Evolutionary conservation across 2,329 filamentous ascomycete species (phyloP).

Genomic region (Aspergillaceae sp.): DNA sequence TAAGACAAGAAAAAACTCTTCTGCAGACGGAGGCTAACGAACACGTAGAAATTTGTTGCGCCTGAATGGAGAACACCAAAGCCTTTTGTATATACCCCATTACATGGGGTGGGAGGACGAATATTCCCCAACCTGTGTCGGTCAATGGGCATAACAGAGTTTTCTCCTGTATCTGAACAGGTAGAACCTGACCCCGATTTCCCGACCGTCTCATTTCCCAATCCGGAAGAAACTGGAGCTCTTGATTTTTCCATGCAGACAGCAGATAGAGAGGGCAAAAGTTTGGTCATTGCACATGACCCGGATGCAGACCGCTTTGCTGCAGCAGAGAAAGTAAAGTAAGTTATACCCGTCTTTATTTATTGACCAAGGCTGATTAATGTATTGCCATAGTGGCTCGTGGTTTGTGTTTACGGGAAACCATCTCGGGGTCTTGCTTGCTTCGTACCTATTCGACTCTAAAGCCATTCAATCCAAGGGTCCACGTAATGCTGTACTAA

Average conservation of each 20-base stretch:
- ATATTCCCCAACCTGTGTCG: constrained; percentile 27
- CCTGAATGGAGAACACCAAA: constrained; percentile 17
- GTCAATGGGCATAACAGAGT: constrained; percentile 25
- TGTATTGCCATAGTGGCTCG: constrained; percentile 23
- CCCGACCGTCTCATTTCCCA: constrained; percentile 56
- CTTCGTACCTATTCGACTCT: constrained; percentile 48
- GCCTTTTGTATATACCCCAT: constrained; percentile 36
- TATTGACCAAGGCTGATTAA: background rate
- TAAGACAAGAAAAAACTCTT: constrained; percentile 10
- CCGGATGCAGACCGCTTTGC: constrained; percentile 59
- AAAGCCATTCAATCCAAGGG: constrained; percentile 10
- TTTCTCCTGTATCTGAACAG: constrained; percentile 37
- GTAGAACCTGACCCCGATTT: constrained; percentile 55
- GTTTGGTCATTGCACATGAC: constrained; percentile 53
- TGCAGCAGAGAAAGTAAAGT: constrained; percentile 49
- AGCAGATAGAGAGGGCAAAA: constrained; percentile 42
- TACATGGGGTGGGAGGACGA: constrained; percentile 33
- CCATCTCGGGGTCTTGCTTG: constrained; percentile 53
- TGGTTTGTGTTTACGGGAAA: constrained; percentile 60
- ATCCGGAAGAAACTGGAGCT: constrained; percentile 57
- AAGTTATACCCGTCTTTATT: constrained; percentile 8
- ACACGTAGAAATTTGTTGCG: too few relatives aligned
- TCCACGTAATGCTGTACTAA: constrained; percentile 43
- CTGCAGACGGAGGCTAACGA: too few relatives aligned
- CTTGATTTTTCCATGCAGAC: constrained; percentile 51